Conservation (phyloP, 495 filamentous ascomycete genomes). For the Bacidia gigantensis region DNA sequence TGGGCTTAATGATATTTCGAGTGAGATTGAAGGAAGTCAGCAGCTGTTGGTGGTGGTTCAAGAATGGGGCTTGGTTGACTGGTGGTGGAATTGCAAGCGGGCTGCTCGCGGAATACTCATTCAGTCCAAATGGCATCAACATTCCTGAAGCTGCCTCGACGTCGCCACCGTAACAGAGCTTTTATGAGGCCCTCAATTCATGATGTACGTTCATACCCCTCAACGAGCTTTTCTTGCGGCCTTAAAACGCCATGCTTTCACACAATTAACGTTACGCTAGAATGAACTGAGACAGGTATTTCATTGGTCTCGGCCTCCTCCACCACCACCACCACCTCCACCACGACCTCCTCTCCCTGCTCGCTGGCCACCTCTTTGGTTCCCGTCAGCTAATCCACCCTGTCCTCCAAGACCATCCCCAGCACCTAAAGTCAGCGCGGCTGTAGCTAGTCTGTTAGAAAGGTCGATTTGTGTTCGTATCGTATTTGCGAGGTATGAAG, state of each 20-base stretch:
- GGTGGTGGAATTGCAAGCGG: conserved; percentile 54
- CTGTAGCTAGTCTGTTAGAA: conserved; percentile 81
- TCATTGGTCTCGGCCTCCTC: background rate
- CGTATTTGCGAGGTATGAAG: conserved; percentile 94
- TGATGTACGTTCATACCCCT: too few species aligned
- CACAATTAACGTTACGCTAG: background rate
- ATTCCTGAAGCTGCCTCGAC: background rate
- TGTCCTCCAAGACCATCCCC: conserved; percentile 26
- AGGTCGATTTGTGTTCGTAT: conserved; percentile 98
- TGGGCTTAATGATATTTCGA: conserved; percentile 78
- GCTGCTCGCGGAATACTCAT: conserved; percentile 47
- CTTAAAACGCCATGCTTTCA: background rate
- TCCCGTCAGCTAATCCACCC: conserved; percentile 24
- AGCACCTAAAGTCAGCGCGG: conserved; percentile 53
- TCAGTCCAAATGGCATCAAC: background rate
- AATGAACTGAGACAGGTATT: background rate
- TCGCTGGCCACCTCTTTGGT: conserved; percentile 33
- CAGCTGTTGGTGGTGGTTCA: conserved; percentile 98
- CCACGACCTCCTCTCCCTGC: conserved; percentile 29
- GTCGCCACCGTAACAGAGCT: too few species aligned
- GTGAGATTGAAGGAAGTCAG: conserved; percentile 71
- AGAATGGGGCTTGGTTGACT: conserved; percentile 53
- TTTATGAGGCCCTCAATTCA: too few species aligned
- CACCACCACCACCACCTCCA: conserved; percentile 7
- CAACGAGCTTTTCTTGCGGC: too few species aligned